A percentile compares a stretch with the other conserved stretches of the same genome.
Evolutionary conservation across 208 protist genomes (phyloP).

Genomic region (Tritrichomonas musculus): DNA sequence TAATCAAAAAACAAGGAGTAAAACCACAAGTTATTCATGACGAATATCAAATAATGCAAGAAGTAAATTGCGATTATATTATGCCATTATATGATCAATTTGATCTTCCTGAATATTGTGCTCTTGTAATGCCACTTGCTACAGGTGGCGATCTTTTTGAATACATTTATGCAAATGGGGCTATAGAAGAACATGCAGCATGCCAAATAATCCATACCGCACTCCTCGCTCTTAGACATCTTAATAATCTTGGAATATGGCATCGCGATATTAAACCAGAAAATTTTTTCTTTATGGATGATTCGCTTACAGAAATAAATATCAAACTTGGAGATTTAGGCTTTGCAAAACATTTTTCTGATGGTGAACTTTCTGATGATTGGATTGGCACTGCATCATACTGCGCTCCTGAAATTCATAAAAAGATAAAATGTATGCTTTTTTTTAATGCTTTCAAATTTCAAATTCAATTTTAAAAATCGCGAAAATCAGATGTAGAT

Average conservation of each 20-base stretch:
- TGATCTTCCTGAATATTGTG: not conserved
- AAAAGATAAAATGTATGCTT: not conserved
- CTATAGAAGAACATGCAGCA: not conserved
- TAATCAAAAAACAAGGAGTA: not conserved
- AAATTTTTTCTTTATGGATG: not conserved
- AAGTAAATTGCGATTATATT: not conserved
- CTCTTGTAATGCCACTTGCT: not conserved
- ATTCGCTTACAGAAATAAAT: not conserved
- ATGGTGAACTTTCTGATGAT: not conserved
- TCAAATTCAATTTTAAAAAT: too few species aligned
- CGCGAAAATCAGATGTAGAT: too few species aligned
- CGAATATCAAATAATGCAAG: not conserved
- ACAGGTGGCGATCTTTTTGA: not conserved
- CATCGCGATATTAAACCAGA: conserved; percentile 25
- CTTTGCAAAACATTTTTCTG: not conserved
- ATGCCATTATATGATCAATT: not conserved
- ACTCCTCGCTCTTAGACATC: not conserved
- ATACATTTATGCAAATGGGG: not conserved
- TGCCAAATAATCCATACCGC: not conserved
- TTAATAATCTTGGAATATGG: not conserved
- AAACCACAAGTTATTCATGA: not conserved
- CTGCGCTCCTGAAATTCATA: not conserved
- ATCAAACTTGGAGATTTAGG: not conserved
- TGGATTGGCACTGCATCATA: not conserved
- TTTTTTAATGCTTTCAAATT: not conserved